Evolutionary conservation across 2,329 filamentous ascomycete genomes (phyloP).

Genomic region (Pestalotiopsis fici): DNA sequence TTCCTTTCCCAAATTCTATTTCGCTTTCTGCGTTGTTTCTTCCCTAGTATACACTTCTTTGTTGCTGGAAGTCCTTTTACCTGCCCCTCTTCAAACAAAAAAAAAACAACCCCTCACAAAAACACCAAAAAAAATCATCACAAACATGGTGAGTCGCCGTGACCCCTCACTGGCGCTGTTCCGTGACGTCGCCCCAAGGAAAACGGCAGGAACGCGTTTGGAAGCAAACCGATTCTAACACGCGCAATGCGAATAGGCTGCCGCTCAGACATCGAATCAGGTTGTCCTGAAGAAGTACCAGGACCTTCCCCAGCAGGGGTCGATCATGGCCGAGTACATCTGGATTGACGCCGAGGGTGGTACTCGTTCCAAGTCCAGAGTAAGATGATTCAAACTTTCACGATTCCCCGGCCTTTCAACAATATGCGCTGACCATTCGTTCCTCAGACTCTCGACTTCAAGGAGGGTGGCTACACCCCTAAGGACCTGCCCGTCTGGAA

Average conservation of each 20-base stretch:
- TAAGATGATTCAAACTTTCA: conserved; percentile 51
- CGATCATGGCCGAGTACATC: conserved; percentile 92
- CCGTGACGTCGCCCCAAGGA: not conserved
- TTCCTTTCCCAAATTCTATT: not conserved
- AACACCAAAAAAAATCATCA: not conserved
- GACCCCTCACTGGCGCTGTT: not conserved
- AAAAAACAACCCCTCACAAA: not conserved
- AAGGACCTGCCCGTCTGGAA: conserved; percentile 57
- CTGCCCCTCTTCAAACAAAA: not conserved
- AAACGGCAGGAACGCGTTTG: not conserved
- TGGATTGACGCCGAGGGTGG: conserved; percentile 85
- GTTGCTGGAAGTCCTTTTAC: not conserved
- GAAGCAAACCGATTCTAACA: not conserved
- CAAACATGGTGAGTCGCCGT: not conserved
- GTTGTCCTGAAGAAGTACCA: conserved; percentile 77
- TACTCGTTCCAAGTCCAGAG: conserved; percentile 93
- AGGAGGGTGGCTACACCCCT: conserved; percentile 45
- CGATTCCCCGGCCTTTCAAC: not conserved
- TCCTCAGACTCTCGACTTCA: conserved; percentile 45
- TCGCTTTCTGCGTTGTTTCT: not conserved
- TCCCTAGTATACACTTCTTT: not conserved
- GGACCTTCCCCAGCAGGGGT: conserved; percentile 84
- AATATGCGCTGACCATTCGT: not conserved
- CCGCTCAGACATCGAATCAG: not conserved
- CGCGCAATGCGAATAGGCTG: not conserved